Conservation (phyloP, 495 filamentous ascomycete genomes). For the Physcia stellaris region DNA sequence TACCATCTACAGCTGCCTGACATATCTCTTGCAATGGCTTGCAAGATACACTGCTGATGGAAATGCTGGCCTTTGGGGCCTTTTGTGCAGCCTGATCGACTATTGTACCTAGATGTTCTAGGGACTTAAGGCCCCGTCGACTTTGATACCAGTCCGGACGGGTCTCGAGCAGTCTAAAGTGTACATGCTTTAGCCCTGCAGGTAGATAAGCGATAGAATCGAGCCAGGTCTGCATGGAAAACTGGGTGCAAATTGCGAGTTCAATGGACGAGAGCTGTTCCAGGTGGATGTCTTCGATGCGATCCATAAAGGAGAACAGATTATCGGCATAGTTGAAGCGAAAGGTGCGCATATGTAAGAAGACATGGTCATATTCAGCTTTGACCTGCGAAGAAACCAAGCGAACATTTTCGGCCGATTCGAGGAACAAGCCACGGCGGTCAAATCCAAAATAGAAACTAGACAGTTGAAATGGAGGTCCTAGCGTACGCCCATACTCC, state of each 20-base stretch:
- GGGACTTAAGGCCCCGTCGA: too few species aligned
- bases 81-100: too few species aligned
- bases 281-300: not conserved
- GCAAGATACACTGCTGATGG: too few species aligned
- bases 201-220: not conserved
- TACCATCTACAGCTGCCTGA: too few species aligned
- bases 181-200: not conserved
- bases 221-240: not conserved
- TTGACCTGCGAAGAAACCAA: constrained; percentile 1
- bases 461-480: not conserved
- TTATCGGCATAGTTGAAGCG: constrained; percentile 1
- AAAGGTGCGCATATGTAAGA: constrained; percentile 1
- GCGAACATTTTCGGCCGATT: not conserved
- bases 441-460: constrained; percentile 5
- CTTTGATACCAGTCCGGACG: not conserved
- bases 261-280: constrained; percentile 1
- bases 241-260: not conserved
- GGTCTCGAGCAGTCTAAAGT: not conserved
- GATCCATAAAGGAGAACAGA: not conserved
- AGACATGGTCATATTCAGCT: constrained; percentile 2
- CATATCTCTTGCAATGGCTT: too few species aligned
- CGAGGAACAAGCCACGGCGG: not conserved
- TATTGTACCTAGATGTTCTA: too few species aligned
- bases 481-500: not conserved
- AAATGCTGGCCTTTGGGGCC: too few species aligned